A percentile compares a stretch with the other conserved stretches of the same genome.
These are phyloP conservation scores for Chrysoporthe puriensis DNA, from an alignment of 2,329 filamentous ascomycete species.

Conservation along the genomic window DNA sequence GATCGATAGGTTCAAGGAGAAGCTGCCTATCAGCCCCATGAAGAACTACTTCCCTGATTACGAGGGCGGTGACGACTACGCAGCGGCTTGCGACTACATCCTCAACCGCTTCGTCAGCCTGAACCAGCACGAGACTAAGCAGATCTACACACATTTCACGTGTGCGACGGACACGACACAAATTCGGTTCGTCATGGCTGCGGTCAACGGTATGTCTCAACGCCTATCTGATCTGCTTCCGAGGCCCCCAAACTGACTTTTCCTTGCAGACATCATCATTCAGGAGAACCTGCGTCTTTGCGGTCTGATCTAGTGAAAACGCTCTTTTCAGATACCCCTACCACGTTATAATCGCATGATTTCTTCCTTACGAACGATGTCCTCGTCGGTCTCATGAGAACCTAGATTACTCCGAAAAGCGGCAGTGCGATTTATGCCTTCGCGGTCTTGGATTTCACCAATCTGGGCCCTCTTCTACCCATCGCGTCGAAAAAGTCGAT, in stretches of 20 bases:
- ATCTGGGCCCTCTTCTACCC: constrained; percentile 20
- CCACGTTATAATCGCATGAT: constrained; percentile 31
- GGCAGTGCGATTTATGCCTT: constrained; percentile 22
- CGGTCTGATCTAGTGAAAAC: constrained; percentile 74
- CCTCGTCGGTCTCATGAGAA: constrained; percentile 27
- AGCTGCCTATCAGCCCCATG: constrained; percentile 80
- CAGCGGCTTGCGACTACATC: constrained; percentile 96
- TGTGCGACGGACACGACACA: constrained; percentile 98
- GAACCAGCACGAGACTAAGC: constrained; percentile 99
- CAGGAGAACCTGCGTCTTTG: constrained; percentile 98
- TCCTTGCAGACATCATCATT: constrained; percentile 88
- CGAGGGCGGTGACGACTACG: constrained; percentile 95
- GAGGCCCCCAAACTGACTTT: constrained; percentile 45
- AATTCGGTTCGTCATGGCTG: constrained; percentile 99
- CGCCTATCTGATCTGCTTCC: not conserved
- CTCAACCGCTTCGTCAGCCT: constrained; percentile 97
- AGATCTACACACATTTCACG: constrained; percentile 99
- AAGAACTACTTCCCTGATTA: constrained; percentile 90
- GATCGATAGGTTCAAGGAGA: constrained; percentile 87
- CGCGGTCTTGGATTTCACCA: constrained; percentile 18
- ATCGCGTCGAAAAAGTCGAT: constrained; percentile 26
- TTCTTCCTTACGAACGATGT: constrained; percentile 31
- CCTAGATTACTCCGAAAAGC: constrained; percentile 19
- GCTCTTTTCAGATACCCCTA: constrained; percentile 30
- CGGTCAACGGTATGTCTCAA: constrained; percentile 82